Evolutionary conservation across 176 grass and related monocot species (phyloP).

Genomic region (Musa schizocarpa): DNA sequence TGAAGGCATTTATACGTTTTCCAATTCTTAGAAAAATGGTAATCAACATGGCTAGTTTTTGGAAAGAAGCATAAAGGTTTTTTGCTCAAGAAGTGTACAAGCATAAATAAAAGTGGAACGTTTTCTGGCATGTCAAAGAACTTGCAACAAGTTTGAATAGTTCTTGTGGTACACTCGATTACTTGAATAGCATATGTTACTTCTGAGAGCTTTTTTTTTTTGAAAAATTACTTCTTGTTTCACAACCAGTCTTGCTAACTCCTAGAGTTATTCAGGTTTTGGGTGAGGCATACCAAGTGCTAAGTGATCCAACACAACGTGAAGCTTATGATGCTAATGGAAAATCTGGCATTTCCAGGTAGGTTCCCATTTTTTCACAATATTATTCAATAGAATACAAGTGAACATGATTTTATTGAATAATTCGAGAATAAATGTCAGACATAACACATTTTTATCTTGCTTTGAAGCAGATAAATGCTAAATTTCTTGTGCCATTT

Average conservation of each 20-base stretch:
- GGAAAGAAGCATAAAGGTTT: no score
- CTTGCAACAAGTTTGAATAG: neutral
- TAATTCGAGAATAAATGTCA: neutral
- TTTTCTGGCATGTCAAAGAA: no score
- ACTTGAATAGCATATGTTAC: neutral
- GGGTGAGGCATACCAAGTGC: constrained; percentile 94
- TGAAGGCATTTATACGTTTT: no score
- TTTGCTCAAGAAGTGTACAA: no score
- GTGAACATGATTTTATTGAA: neutral
- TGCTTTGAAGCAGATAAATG: neutral
- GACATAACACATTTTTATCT: neutral
- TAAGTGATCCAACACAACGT: constrained; percentile 75
- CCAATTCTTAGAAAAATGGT: no score
- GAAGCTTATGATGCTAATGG: constrained; percentile 70
- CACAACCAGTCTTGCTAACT: neutral
- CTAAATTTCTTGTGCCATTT: no score
- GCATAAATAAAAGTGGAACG: no score
- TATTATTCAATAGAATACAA: neutral
- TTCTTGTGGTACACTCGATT: neutral
- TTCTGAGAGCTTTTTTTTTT: neutral
- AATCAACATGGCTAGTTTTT: no score
- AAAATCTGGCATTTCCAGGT: constrained; percentile 95
- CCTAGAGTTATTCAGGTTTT: constrained; percentile 49
- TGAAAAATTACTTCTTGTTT: neutral
- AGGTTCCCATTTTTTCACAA: constrained; percentile 26